phyloP scores from a whole-genome alignment of 1,139 yeast species.

The Protomyces inouyei region DNA sequence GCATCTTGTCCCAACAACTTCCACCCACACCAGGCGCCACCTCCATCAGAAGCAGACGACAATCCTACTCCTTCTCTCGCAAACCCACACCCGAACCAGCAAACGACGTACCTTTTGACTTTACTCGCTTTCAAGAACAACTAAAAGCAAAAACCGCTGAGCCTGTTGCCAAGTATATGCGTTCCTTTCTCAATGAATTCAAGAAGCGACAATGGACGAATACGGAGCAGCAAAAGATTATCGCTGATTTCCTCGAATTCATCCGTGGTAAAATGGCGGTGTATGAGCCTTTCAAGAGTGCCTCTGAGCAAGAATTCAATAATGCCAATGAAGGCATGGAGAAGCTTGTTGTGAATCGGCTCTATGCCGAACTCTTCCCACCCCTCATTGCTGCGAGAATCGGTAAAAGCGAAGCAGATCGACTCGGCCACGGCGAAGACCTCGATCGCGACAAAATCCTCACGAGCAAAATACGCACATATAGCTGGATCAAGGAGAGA shows the following conservation, averaged over 20 bases:
- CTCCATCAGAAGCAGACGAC: constrained; percentile 9
- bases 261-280: constrained; percentile 59
- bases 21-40: constrained; percentile 17
- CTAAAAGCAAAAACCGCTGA: constrained; percentile 74
- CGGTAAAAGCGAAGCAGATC: constrained; percentile 37
- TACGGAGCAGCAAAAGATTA: constrained; percentile 70
- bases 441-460: constrained; percentile 57
- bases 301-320: constrained; percentile 57
- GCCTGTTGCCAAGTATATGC: constrained; percentile 79
- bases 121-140: constrained; percentile 69
- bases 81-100: constrained; percentile 33
- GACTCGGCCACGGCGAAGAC: constrained; percentile 53
- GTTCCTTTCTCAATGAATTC: constrained; percentile 63
- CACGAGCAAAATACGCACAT: constrained; percentile 56
- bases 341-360: constrained; percentile 81
- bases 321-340: constrained; percentile 90
- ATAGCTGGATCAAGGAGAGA: constrained; percentile 68
- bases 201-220: constrained; percentile 66
- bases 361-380: constrained; percentile 73
- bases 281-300: constrained; percentile 63
- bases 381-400: constrained; percentile 54
- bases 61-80: constrained; percentile 20
- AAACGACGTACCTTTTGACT: constrained; percentile 57
- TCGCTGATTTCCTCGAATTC: constrained; percentile 67
- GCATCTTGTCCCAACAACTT: constrained; percentile 17